Base-by-base conservation (phyloP, 2,329 filamentous ascomycete genomes). In the Sarocladium strictum region DNA sequence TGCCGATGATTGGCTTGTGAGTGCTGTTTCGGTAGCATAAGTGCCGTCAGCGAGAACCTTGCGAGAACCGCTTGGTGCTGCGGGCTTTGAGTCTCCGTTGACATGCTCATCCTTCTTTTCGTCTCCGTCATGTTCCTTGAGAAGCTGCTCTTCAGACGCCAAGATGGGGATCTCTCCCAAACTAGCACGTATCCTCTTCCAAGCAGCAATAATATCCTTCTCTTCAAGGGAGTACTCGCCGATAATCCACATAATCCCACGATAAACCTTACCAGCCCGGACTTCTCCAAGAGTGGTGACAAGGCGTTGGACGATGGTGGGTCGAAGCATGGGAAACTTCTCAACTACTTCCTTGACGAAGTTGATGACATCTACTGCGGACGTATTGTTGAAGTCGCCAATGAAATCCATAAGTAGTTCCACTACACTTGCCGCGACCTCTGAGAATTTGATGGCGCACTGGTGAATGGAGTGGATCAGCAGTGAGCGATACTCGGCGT, bases 321-420 rank as follows among this genome's bases (percentile, higher is more conserved):
- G 83, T 57, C 94, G 86, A 56, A 99, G 80, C 63, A 89, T 85
- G 7, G 94, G 94, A 76, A 97, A 99, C 66, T 96, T 96, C 74
- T 99, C 94, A 6, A 97, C 93, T 3, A 99, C 94, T 69, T 99
- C 94, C 74, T 99, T 99, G 59, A 99, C 92, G 67, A 99, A 99
- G 54, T 90, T 92, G 66, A 99, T 97, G 54, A 99, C 93, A 70
- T 99, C 94, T 27, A 99, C 90, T 1, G 94, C 94, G 1, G 93
- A 96, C 43, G 89, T 88, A 66, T 96, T 97, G 77, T 96, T 97
- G 70, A 97, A 97, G 70, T 99, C 94, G 53, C 89, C 90, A 65
- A 99, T 97, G 68, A 97, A 97, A 72, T 99, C 94, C 94, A 99
- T 99, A 54, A 99, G 81, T 43, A 97, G 82, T 60, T 94, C 94